Conservation (phyloP, 2,329 filamentous ascomycete genomes). For the Alternaria consortialis region DNA sequence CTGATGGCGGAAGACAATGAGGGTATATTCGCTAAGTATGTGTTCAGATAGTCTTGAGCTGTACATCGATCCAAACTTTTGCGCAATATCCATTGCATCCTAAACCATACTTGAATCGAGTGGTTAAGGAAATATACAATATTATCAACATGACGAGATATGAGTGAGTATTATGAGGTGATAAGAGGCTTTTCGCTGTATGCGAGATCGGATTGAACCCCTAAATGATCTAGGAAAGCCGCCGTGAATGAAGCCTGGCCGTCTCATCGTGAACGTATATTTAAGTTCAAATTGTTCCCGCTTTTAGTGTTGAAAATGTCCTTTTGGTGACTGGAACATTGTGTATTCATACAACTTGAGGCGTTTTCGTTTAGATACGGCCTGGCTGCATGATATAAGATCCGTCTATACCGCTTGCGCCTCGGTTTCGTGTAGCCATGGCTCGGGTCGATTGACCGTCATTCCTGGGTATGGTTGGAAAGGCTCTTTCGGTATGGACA, state of each 20-base stretch:
- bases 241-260: not conserved
- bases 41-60: not conserved
- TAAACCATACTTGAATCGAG: not conserved
- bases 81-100: not conserved
- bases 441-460: not conserved
- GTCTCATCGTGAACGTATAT: not conserved
- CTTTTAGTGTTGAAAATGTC: not conserved
- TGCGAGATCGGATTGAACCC: not conserved
- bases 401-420: not conserved
- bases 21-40: not conserved
- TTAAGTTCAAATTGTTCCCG: not conserved
- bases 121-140: not conserved
- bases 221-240: not conserved
- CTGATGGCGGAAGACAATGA: not conserved
- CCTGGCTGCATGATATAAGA: not conserved
- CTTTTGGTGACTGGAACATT: not conserved
- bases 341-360: not conserved
- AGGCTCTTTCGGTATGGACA: not conserved
- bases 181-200: not conserved
- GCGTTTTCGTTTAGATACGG: not conserved
- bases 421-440: not conserved
- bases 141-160: not conserved
- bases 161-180: not conserved
- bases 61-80: not conserved
- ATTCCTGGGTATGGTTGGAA: constrained; percentile 1